Base-by-base conservation (phyloP, 129 eudicot genomes). In the Pseudognaphalium luteoalbum region DNA sequence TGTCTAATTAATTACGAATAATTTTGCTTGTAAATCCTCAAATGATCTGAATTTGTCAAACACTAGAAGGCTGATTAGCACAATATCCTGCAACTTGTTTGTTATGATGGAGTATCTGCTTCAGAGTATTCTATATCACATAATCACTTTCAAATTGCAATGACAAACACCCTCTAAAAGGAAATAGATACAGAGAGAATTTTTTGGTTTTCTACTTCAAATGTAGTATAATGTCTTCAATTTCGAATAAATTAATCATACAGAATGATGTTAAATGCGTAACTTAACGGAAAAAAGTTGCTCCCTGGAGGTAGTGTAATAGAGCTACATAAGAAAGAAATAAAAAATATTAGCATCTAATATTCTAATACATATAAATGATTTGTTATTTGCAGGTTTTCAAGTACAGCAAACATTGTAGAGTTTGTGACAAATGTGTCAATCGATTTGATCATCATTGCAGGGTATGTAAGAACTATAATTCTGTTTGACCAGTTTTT, bases 401-500 rank as follows among this genome's bases (percentile, higher is more conserved):
- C 82, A 95, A 91, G 86, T 91, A 89, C 89, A 95, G 99, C 89
- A 95, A 95, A 85, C 99, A 95, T 76, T 95, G 99, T 76, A 87
- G 99, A 87, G 97, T 95, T 65, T 95, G 99, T 59, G 99, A 95
- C 87, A 95, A 95, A 88, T 95, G 99, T 67, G 99, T 95, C 8
- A 90, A 95, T 78, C 84, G 81, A 61, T 95, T 95, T 66, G 99
- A 95, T 85, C 99, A 95, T 79, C 99, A 95, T 80, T 95, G 99
- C 88, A 83, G 99, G 97, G 99, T 95, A 91, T 50, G 74, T 50
- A 10, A n/a, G 42, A 52, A 50, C 56, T 54, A 73, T 37, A 19
- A 60, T 77, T 60, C 17, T 6, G 20, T 68, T 25, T 63, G 25
- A 72, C 21, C 19, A n/a, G 32, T 63, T 32, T 20, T 6, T 8